Evolutionary conservation across 2,329 filamentous ascomycete species (phyloP).

Genomic region (Exophiala phaeomuriformis): DNA sequence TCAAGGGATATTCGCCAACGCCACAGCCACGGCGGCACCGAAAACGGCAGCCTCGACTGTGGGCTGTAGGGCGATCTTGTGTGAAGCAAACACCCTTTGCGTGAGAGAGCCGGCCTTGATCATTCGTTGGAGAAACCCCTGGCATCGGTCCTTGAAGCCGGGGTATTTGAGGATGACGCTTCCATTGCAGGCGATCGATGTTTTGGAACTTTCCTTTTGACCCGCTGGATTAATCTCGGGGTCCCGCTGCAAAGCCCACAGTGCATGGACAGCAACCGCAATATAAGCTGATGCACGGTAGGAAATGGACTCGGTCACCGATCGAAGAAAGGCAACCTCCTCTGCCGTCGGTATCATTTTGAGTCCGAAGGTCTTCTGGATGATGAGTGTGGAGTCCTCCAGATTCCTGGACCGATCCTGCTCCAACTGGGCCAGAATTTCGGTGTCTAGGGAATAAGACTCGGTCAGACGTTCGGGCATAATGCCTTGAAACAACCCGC

Average conservation of each 20-base stretch:
- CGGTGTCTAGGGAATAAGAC: constrained; percentile 54
- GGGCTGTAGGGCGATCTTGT: constrained; percentile 35
- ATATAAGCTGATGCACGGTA: constrained; percentile 55
- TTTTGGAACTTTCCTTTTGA: constrained; percentile 21
- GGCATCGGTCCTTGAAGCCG: constrained; percentile 40
- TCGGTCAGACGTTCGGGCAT: constrained; percentile 50
- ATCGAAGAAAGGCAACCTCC: constrained; percentile 50
- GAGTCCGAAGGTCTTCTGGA: constrained; percentile 48
- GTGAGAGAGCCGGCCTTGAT: constrained; percentile 28
- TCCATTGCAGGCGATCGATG: constrained; percentile 47
- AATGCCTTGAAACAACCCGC: constrained; percentile 51
- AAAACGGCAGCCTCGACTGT: constrained; percentile 41
- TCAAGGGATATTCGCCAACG: constrained; percentile 31
- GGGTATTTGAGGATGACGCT: constrained; percentile 48
- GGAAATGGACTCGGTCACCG: constrained; percentile 48
- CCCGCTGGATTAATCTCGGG: constrained; percentile 36
- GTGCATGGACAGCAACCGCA: constrained; percentile 55
- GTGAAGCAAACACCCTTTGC: constrained; percentile 19
- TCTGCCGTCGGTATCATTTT: constrained; percentile 38
- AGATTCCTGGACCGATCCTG: constrained; percentile 37
- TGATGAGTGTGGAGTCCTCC: constrained; percentile 36
- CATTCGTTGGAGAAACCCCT: constrained; percentile 39
- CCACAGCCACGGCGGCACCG: constrained; percentile 43
- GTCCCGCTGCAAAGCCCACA: constrained; percentile 51
- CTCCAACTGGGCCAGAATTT: constrained; percentile 52